phyloP scores from a whole-genome alignment of 352 stramenopile genomes.

The Phytophthora agathidicida region DNA sequence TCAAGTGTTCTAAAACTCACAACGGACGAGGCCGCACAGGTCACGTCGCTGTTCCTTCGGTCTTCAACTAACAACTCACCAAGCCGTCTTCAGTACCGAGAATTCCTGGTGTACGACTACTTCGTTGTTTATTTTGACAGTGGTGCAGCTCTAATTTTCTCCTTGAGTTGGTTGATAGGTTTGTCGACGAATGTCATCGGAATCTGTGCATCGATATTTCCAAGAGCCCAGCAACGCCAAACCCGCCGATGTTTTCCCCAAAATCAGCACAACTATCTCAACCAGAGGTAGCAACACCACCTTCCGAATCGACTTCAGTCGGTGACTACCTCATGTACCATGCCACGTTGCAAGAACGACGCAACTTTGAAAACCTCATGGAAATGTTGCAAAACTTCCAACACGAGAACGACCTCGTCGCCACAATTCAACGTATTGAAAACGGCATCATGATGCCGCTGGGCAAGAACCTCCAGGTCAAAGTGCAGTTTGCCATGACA shows the following conservation, averaged over 20 bases:
- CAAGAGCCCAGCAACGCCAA: neutral
- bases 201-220: neutral
- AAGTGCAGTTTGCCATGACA: constrained; percentile 52
- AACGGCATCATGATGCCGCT: constrained; percentile 47
- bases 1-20: constrained; percentile 38
- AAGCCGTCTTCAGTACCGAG: constrained; percentile 34
- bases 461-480: constrained; percentile 43
- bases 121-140: neutral
- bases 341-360: constrained; percentile 42
- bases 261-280: neutral
- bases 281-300: neutral
- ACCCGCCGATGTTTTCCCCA: neutral
- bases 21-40: constrained; percentile 38
- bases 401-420: neutral
- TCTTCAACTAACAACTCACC: constrained; percentile 32
- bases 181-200: constrained; percentile 24
- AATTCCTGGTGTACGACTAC: constrained; percentile 41
- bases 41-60: constrained; percentile 42
- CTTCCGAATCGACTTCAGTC: constrained; percentile 23
- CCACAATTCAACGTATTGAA: constrained; percentile 28
- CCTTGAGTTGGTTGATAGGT: constrained; percentile 4
- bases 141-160: neutral
- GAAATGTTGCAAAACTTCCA: constrained; percentile 55
- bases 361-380: constrained; percentile 67
- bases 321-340: constrained; percentile 62